Evolutionary conservation across 2,329 filamentous ascomycete genomes (phyloP).

Genomic region (Anisogramma anomala): DNA sequence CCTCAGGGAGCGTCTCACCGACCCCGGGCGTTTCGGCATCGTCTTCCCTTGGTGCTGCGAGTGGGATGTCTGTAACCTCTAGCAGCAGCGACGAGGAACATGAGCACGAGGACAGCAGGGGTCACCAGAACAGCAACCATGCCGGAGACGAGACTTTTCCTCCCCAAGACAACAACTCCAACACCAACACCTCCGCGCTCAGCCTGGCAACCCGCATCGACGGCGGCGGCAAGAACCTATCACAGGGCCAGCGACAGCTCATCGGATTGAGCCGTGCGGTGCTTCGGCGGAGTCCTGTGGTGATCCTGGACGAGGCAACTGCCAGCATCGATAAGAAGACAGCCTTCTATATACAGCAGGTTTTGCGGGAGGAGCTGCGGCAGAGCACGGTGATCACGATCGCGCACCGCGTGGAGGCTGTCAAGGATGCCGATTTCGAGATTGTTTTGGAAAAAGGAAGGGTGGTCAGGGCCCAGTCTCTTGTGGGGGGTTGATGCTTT

Average conservation of each 20-base stretch:
- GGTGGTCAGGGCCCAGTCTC: constrained; percentile 31
- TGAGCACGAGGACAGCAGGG: not conserved
- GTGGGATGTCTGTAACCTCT: constrained; percentile 2
- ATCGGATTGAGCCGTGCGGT: constrained; percentile 50
- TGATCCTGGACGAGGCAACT: constrained; percentile 55
- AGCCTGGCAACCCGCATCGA: constrained; percentile 41
- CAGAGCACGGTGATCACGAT: constrained; percentile 53
- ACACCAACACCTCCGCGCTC: constrained; percentile 22
- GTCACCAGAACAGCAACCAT: not conserved
- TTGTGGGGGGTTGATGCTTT: too few relatives aligned
- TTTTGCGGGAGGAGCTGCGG: constrained; percentile 42
- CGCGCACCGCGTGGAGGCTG: constrained; percentile 53
- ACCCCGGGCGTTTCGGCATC: constrained; percentile 3
- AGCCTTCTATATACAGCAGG: constrained; percentile 44
- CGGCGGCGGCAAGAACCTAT: constrained; percentile 48
- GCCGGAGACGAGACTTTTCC: constrained; percentile 16
- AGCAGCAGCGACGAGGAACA: not conserved
- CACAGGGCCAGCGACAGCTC: constrained; percentile 52
- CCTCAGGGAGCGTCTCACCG: constrained; percentile 2
- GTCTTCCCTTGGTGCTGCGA: constrained; percentile 2
- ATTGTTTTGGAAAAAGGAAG: constrained; percentile 40
- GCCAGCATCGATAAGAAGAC: constrained; percentile 51
- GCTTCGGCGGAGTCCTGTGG: constrained; percentile 46
- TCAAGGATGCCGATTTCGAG: constrained; percentile 45
- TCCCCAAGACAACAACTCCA: constrained; percentile 23